These are phyloP conservation scores for Zanthoxylum bungeanum DNA, from an alignment of 345 rosid genomes.

Conservation along the genomic window DNA sequence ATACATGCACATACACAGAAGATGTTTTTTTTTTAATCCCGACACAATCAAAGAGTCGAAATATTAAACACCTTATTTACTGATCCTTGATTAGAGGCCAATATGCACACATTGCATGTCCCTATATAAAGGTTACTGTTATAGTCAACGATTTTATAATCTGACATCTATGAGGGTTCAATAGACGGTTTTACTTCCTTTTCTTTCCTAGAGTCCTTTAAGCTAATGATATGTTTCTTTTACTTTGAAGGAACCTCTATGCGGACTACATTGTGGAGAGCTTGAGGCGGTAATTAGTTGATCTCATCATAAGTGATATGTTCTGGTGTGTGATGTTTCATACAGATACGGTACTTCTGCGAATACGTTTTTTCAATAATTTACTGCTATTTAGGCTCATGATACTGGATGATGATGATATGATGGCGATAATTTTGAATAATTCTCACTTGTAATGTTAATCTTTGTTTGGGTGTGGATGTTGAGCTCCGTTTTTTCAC, in stretches of 20 bases:
- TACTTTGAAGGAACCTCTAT: constrained; percentile 72
- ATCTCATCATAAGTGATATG: not conserved
- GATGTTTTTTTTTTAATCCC: not conserved
- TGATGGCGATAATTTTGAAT: constrained; percentile 35
- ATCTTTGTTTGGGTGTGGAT: not conserved
- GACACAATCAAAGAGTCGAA: not conserved
- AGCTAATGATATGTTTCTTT: constrained; percentile 8
- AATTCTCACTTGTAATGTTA: constrained; percentile 6
- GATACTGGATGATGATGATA: constrained; percentile 5
- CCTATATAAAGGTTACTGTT: not conserved
- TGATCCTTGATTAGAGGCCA: not conserved
- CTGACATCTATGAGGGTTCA: too few relatives aligned
- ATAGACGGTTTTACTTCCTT: too few relatives aligned
- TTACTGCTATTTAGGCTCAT: not conserved
- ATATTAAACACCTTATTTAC: not conserved
- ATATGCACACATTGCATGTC: not conserved
- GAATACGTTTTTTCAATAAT: constrained; percentile 15
- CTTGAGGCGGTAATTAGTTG: constrained; percentile 52
- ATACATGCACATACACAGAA: not conserved
- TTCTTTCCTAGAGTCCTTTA: not conserved
- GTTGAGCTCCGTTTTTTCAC: not conserved
- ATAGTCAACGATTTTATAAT: not conserved
- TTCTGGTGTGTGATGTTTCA: not conserved
- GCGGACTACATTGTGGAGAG: constrained; percentile 78
- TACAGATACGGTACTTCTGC: constrained; percentile 7